These are phyloP conservation scores for Omphalotus guepiniiformis DNA, from an alignment of 768 basidiomycete species.

Conservation along the genomic window DNA sequence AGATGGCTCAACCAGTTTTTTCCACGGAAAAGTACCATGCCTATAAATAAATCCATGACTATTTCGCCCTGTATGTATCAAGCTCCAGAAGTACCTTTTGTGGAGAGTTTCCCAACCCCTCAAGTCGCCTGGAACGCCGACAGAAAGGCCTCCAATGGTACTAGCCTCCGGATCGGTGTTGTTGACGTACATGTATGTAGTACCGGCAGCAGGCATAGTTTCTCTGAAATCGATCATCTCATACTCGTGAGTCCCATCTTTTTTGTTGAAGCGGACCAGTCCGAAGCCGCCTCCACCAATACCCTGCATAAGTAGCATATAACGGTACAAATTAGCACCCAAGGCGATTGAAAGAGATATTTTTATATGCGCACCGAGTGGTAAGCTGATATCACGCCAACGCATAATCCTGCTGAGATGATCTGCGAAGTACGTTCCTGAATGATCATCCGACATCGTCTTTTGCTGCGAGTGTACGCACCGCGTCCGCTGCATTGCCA, in stretches of 20 bases:
- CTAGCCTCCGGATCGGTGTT: conserved; percentile 26
- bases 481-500: conserved; percentile 44
- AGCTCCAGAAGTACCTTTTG: conserved; percentile 9
- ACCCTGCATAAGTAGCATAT: neutral
- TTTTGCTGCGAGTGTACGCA: conserved; percentile 14
- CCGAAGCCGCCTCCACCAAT: conserved; percentile 7
- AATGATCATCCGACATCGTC: neutral
- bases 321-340: neutral
- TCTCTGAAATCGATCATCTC: conserved; percentile 43
- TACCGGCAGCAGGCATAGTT: conserved; percentile 33
- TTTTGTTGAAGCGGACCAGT: conserved; percentile 6
- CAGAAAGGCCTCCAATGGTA: conserved; percentile 42
- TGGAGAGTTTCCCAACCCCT: conserved; percentile 42
- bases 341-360: neutral
- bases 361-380: conserved; percentile 11
- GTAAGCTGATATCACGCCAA: conserved; percentile 32
- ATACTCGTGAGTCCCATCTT: conserved; percentile 6
- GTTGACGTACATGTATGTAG: conserved; percentile 33
- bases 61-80: neutral
- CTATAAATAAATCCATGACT: conserved; percentile 7
- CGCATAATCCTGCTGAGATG: conserved; percentile 39
- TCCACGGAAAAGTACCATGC: conserved; percentile 44
- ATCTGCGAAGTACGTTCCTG: conserved; percentile 8
- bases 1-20: conserved; percentile 36
- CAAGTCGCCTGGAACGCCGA: conserved; percentile 49